Percentiles rank a stretch among this genome's conserved stretches.
These are phyloP conservation scores for Microdochium paspali DNA, from an alignment of 2,329 filamentous ascomycete genomes.

Conservation along the genomic window DNA sequence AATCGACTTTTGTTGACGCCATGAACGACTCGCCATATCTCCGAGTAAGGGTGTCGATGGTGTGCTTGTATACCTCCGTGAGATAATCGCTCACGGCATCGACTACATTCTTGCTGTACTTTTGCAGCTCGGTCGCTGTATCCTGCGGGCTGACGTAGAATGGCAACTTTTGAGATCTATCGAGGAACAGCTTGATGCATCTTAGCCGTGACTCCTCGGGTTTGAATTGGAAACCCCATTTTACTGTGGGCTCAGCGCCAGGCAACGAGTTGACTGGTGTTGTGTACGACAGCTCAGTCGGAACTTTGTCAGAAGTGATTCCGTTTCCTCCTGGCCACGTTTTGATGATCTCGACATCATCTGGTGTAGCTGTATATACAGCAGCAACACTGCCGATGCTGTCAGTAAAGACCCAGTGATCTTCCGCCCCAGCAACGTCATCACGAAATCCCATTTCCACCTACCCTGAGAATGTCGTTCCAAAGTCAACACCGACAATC, in stretches of 20 bases:
- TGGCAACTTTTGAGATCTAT: conserved; percentile 70
- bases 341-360: conserved; percentile 78
- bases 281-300: conserved; percentile 65
- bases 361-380: conserved; percentile 65
- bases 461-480: conserved; percentile 74
- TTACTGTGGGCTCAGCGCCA: conserved; percentile 39
- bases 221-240: conserved; percentile 80
- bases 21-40: conserved; percentile 74
- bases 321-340: conserved; percentile 77
- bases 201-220: conserved; percentile 67
- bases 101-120: conserved; percentile 66
- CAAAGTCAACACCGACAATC: conserved; percentile 75
- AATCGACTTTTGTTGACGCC: conserved; percentile 65
- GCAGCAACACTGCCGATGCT: conserved; percentile 47
- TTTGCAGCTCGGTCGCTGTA: conserved; percentile 66
- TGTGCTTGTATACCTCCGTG: conserved; percentile 66
- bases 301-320: conserved; percentile 82
- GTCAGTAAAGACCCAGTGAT: conserved; percentile 4
- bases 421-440: background rate
- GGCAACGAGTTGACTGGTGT: conserved; percentile 25
- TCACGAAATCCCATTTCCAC: conserved; percentile 21
- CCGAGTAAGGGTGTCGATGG: conserved; percentile 66
- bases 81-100: conserved; percentile 75
- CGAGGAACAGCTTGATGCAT: conserved; percentile 78
- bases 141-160: conserved; percentile 73